Base-by-base conservation (phyloP, 2,329 filamentous ascomycete species). In the Allantophomopsis lycopodina region DNA sequence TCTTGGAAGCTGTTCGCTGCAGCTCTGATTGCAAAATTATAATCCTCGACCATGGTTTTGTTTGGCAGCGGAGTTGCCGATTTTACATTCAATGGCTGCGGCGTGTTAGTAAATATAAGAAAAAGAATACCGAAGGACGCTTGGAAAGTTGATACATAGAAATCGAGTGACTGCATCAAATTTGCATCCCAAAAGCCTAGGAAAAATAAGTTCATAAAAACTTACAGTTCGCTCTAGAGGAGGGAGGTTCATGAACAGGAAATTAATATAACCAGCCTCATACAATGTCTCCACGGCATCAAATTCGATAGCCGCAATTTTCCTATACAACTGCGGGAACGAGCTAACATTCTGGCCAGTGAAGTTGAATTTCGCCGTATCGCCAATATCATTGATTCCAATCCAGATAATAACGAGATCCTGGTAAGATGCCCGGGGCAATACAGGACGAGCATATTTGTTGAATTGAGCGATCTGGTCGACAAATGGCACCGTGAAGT, bases 321-420 rank as follows among this genome's bases (percentile, higher is more conserved):
- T 49, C 4, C 60, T 51, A 48, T 71, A 72, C 45, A 68, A 62
- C 0, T 48, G 52, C 3, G 58, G 55, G 44, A 70, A 71, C 10
- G 58, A 52, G 3, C 62, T 50, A 11, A 48, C 55, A 23, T 55
- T 57, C 32, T 61, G 60, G 13, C 60, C 41, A 13, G 59, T 55
- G 11, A 64, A 53, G 11, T 46, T 57, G 36, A 61, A 63, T 32
- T 62, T 60, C 12, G 54, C 57, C 6, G 63, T 62, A 48, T 75
- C 69, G 44, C 59, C 61, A 44, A 75, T 69, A 41, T 75, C 71
- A 48, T 75, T 75, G 42, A 74, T 61, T 1, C 68, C 71, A 35
- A 74, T 75, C 64, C 66, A 75, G 31, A 72, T 50, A 2, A 64
- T 63, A 0, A 72, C 60, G 2, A 74, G 55, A 1, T 64, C 59